phyloP scores from a whole-genome alignment of 768 basidiomycete genomes.

The Cystobasidium ongulense region DNA sequence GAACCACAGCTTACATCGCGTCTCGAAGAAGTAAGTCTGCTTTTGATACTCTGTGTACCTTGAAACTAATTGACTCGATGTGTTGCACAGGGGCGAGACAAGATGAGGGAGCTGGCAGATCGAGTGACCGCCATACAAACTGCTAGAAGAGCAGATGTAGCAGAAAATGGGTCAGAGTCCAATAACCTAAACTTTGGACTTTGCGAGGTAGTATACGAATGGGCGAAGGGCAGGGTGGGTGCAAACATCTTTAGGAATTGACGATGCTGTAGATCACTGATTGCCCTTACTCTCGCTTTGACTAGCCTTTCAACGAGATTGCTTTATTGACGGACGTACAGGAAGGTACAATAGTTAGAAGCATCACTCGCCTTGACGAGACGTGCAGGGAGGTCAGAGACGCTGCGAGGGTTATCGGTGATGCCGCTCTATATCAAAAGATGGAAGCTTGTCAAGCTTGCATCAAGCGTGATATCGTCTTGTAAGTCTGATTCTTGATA shows the following conservation, averaged over 20 bases:
- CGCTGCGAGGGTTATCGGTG: slow-evolving; percentile 93
- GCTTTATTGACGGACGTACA: slow-evolving; percentile 83
- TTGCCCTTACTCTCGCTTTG: not conserved
- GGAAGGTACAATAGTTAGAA: slow-evolving; percentile 93
- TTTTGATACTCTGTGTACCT: not conserved
- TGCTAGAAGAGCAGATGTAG: slow-evolving; percentile 55
- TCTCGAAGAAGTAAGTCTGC: slow-evolving; percentile 53
- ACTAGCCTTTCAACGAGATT: slow-evolving; percentile 89
- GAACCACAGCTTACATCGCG: slow-evolving; percentile 74
- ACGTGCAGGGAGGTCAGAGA: slow-evolving; percentile 94
- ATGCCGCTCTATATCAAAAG: slow-evolving; percentile 89
- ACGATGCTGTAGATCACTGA: too few relatives aligned
- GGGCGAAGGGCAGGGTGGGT: slow-evolving; percentile 95
- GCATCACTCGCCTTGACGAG: slow-evolving; percentile 91
- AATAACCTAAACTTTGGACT: slow-evolving; percentile 77
- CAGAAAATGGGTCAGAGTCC: slow-evolving; percentile 53
- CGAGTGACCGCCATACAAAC: slow-evolving; percentile 73
- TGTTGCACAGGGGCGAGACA: slow-evolving; percentile 55
- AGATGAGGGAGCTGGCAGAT: slow-evolving; percentile 68
- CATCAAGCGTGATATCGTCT: slow-evolving; percentile 77
- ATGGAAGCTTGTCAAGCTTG: slow-evolving; percentile 92
- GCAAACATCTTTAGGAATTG: not conserved
- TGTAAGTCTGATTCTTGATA: slow-evolving; percentile 30
- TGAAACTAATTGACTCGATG: not conserved
- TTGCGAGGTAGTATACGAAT: slow-evolving; percentile 95